Conservation (phyloP, 1,284 basidiomycete species). For the Boletellus dicymbophilus region DNA sequence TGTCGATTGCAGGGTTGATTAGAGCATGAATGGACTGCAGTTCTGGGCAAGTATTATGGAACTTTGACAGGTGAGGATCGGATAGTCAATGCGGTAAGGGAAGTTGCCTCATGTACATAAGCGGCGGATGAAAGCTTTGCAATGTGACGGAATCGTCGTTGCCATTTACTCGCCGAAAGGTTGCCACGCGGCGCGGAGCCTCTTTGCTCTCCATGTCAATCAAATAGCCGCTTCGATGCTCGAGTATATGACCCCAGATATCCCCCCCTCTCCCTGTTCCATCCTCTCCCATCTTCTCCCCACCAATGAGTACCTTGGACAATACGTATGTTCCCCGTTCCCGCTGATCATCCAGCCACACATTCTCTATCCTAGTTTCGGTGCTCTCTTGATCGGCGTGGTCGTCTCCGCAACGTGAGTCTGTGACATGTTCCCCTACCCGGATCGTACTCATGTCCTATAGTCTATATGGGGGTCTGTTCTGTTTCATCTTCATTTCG, state of each 20-base stretch:
- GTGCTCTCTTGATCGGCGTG: slow-evolving; percentile 55
- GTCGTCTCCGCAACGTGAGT: slow-evolving; percentile 51
- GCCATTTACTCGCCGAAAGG: slow-evolving; percentile 7
- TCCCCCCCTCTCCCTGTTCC: background rate
- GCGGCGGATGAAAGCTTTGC: slow-evolving; percentile 27
- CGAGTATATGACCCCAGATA: slow-evolving; percentile 4
- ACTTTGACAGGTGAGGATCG: slow-evolving; percentile 16
- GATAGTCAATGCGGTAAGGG: slow-evolving; percentile 19
- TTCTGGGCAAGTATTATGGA: slow-evolving; percentile 24
- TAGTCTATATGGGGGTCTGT: slow-evolving; percentile 56
- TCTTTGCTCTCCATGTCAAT: slow-evolving; percentile 11
- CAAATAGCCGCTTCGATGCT: slow-evolving; percentile 20
- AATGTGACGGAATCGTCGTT: slow-evolving; percentile 29
- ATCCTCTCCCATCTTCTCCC: background rate
- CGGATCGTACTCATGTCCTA: slow-evolving; percentile 1
- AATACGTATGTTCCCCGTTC: slow-evolving; percentile 22
- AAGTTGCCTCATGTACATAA: slow-evolving; percentile 21
- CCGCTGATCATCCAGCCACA: background rate
- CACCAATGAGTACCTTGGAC: slow-evolving; percentile 22
- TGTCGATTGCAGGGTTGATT: background rate
- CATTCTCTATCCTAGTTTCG: slow-evolving; percentile 39
- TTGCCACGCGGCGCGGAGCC: slow-evolving; percentile 12
- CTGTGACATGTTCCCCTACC: slow-evolving; percentile 1
- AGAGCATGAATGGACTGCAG: too few species aligned
- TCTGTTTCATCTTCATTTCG: background rate